Conservation (phyloP, 257 asterid genomes). For the Nyctanthes arbortristis region DNA sequence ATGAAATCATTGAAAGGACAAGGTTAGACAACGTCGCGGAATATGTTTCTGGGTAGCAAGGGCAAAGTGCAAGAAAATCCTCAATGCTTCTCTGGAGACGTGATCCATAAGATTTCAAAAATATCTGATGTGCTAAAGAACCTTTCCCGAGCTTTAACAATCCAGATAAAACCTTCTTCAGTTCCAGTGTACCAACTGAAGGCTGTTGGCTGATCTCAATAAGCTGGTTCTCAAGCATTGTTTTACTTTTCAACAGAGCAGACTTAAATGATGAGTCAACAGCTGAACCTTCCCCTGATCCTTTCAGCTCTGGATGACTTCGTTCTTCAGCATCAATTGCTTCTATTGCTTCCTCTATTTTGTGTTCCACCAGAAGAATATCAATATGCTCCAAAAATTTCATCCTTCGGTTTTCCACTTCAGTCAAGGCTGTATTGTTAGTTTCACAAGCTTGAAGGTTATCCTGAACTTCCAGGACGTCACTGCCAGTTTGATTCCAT, state of each 20-base stretch:
- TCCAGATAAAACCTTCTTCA: conserved; percentile 70
- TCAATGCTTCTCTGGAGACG: conserved; percentile 87
- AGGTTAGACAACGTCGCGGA: conserved; percentile 92
- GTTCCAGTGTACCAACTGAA: conserved; percentile 60
- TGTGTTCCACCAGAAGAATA: conserved; percentile 90
- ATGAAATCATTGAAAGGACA: conserved; percentile 77
- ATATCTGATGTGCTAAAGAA: conserved; percentile 83
- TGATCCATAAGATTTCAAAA: conserved; percentile 75
- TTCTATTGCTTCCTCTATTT: conserved; percentile 86
- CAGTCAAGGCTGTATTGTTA: conserved; percentile 48
- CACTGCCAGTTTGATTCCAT: conserved; percentile 58
- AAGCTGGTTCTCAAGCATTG: conserved; percentile 79
- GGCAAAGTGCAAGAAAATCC: conserved; percentile 86
- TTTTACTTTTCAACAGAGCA: conserved; percentile 67
- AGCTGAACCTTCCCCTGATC: conserved; percentile 46
- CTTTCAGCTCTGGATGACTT: conserved; percentile 64
- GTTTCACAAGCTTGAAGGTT: conserved; percentile 40
- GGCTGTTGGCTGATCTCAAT: conserved; percentile 82
- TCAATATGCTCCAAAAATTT: conserved; percentile 84
- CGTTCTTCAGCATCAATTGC: conserved; percentile 81
- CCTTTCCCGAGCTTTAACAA: conserved; percentile 91
- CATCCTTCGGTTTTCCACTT: conserved; percentile 50
- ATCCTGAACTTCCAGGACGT: conserved; percentile 44
- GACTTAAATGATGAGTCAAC: conserved; percentile 67
- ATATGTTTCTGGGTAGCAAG: conserved; percentile 95